Percentiles rank a stretch among this genome's conserved stretches.
Evolutionary conservation across 1,284 basidiomycete species (phyloP).

Genomic region (Peniophora sp.): DNA sequence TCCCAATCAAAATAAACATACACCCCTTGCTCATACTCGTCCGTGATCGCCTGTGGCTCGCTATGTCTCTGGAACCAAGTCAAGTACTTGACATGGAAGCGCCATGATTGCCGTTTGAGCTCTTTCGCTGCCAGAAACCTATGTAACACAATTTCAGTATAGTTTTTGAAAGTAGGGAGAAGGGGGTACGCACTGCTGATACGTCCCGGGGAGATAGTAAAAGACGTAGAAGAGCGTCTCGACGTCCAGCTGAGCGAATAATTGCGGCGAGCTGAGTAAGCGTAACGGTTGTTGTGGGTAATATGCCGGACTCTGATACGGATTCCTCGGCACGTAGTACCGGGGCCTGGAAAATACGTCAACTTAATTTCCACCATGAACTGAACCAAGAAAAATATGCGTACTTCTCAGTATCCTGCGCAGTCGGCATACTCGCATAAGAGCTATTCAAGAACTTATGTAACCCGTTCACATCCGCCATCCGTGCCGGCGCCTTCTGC

Average conservation of each 20-base stretch:
- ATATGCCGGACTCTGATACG: conserved; percentile 87
- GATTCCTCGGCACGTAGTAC: conserved; percentile 94
- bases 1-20: conserved; percentile 98
- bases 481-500: conserved; percentile 83
- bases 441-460: conserved; percentile 91
- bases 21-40: conserved; percentile 98
- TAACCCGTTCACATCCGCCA: conserved; percentile 82
- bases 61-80: conserved; percentile 99
- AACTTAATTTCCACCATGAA: no score
- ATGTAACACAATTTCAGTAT: conserved; percentile 7
- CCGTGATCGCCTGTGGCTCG: conserved; percentile 98
- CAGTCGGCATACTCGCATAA: conserved; percentile 83
- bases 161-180: conserved; percentile 3
- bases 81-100: conserved; percentile 98
- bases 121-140: conserved; percentile 96
- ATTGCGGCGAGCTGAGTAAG: conserved; percentile 76
- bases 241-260: conserved; percentile 92
- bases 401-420: conserved; percentile 91
- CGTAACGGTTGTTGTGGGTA: conserved; percentile 89
- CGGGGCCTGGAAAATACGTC: conserved; percentile 58
- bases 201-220: conserved; percentile 95
- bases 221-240: conserved; percentile 99
- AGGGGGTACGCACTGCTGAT: conserved; percentile 73
- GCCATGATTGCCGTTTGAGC: conserved; percentile 96
- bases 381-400: conserved; percentile 15